Percentiles rank a stretch among this genome's conserved stretches.
These are phyloP conservation scores for Nakazawaea pomicola DNA, from an alignment of 805 yeast species.

Conservation along the genomic window DNA sequence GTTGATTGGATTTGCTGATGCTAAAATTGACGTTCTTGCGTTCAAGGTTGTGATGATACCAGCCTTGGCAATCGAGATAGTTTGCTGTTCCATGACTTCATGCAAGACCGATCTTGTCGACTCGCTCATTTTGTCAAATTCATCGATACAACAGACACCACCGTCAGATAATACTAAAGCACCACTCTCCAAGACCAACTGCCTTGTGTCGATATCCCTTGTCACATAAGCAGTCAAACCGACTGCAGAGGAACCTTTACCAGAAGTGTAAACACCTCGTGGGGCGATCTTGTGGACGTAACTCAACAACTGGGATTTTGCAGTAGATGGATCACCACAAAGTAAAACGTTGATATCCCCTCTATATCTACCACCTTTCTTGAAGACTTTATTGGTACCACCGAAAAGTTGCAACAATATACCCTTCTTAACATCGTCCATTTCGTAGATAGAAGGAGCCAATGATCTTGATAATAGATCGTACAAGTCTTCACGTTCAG, in stretches of 20 bases:
- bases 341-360: constrained; percentile 90
- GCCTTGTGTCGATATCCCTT: constrained; percentile 89
- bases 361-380: constrained; percentile 89
- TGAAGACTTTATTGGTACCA: constrained; percentile 85
- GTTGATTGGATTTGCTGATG: constrained; percentile 96
- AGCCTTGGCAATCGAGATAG: constrained; percentile 96
- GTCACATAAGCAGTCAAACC: constrained; percentile 98
- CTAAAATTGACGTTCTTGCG: constrained; percentile 93
- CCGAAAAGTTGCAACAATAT: constrained; percentile 89
- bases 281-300: constrained; percentile 98
- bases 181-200: constrained; percentile 90
- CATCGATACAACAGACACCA: constrained; percentile 98
- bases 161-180: constrained; percentile 96
- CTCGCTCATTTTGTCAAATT: constrained; percentile 96
- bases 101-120: constrained; percentile 91
- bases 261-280: constrained; percentile 95
- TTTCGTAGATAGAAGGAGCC: constrained; percentile 95
- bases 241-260: constrained; percentile 98
- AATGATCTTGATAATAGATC: constrained; percentile 82
- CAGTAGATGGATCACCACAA: constrained; percentile 98
- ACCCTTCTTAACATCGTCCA: constrained; percentile 97
- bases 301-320: constrained; percentile 90
- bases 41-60: constrained; percentile 96
- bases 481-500: constrained; percentile 74
- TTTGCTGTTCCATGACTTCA: constrained; percentile 99